These are phyloP conservation scores for Hypoxylon sp. DNA, from an alignment of 2,329 filamentous ascomycete genomes.

Conservation along the genomic window DNA sequence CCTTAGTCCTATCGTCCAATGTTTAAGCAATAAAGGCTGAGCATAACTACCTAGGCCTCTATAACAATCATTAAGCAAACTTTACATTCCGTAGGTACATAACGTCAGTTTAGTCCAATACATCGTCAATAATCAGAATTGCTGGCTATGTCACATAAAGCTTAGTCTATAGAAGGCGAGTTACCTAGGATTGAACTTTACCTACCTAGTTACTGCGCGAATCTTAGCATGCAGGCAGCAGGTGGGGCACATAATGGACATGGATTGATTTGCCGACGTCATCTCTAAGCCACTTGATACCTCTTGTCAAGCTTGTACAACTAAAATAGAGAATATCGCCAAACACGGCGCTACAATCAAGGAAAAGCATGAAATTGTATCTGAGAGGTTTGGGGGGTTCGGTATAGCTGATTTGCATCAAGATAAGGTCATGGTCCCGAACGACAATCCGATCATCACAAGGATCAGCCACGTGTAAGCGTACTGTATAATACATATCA, in stretches of 20 bases:
- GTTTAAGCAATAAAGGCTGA: neutral
- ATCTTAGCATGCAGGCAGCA: neutral
- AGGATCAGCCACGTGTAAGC: neutral
- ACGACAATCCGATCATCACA: constrained; percentile 22
- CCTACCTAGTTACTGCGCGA: neutral
- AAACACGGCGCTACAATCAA: constrained; percentile 21
- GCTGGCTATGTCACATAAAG: neutral
- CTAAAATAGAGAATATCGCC: constrained; percentile 10
- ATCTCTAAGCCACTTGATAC: constrained; percentile 39
- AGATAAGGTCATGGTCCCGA: constrained; percentile 25
- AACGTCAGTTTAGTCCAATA: neutral
- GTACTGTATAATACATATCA: neutral
- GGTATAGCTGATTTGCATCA: constrained; percentile 21
- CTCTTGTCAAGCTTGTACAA: constrained; percentile 4
- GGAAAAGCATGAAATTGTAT: constrained; percentile 19
- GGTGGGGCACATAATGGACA: constrained; percentile 23
- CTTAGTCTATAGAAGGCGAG: neutral
- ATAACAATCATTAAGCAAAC: neutral
- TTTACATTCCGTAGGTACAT: neutral
- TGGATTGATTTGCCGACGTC: constrained; percentile 32
- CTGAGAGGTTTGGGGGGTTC: constrained; percentile 15
- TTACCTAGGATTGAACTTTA: too few relatives aligned
- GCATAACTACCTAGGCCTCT: neutral
- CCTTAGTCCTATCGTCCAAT: neutral
- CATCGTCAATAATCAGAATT: neutral